phyloP scores from a whole-genome alignment of 371 early-diverging fungal genomes.

The Mucor circinelloides region DNA sequence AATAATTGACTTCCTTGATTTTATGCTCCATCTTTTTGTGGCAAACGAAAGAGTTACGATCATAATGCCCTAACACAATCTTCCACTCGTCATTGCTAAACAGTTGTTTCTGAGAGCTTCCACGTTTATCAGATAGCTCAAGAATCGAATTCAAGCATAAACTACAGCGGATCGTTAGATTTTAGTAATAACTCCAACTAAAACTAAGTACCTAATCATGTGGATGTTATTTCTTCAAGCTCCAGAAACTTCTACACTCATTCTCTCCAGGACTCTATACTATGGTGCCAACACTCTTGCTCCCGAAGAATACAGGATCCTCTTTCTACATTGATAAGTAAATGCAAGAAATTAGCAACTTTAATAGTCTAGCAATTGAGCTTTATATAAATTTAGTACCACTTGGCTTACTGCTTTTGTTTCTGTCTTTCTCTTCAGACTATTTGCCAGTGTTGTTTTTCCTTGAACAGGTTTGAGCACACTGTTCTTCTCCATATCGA shows the following conservation, averaged over 20 bases:
- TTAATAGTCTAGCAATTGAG: background rate
- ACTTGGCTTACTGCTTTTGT: slow-evolving; percentile 5
- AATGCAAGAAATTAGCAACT: slow-evolving; percentile 4
- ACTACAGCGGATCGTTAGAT: slow-evolving; percentile 7
- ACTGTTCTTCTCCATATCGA: slow-evolving; percentile 6
- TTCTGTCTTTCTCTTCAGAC: slow-evolving; percentile 5
- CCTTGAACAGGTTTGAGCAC: background rate
- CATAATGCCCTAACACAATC: too few relatives aligned
- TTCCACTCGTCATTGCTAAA: background rate
- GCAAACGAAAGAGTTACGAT: too few relatives aligned
- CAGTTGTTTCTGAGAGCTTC: background rate
- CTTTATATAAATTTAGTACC: slow-evolving; percentile 6
- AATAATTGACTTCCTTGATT: too few relatives aligned
- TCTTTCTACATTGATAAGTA: slow-evolving; percentile 8
- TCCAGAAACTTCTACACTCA: slow-evolving; percentile 4
- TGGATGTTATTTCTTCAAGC: background rate
- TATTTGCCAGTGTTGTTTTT: slow-evolving; percentile 4
- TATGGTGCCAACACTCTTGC: slow-evolving; percentile 7
- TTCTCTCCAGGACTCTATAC: slow-evolving; percentile 8
- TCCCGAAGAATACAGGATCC: slow-evolving; percentile 6
- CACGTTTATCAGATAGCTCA: background rate
- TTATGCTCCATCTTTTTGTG: too few relatives aligned
- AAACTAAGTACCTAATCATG: background rate
- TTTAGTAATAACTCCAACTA: slow-evolving; percentile 7
- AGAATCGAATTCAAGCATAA: slow-evolving; percentile 8